A percentile compares a stretch with the other conserved stretches of the same genome.
Conservation (phyloP, 139 green algal genomes). For the Diplosphaera chodatii region DNA sequence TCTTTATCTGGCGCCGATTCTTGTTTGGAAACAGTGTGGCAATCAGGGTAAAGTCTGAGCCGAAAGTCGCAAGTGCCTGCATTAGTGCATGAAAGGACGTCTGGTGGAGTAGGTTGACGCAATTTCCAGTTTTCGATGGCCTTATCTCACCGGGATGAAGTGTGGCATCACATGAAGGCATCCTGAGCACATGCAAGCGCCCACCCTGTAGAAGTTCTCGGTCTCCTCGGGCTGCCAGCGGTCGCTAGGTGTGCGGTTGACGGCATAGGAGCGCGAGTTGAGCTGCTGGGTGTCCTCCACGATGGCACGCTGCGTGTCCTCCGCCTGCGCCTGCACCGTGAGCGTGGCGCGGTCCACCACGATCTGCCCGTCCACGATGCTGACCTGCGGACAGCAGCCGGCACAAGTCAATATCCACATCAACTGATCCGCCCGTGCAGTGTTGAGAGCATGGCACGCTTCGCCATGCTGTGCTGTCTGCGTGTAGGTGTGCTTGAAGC, state of each 20-base stretch:
- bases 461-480: too few species aligned
- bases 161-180: too few species aligned
- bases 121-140: too few species aligned
- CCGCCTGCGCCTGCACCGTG: constrained; percentile 48
- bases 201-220: constrained; percentile 53
- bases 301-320: constrained; percentile 19
- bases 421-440: too few species aligned
- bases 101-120: too few species aligned
- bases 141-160: too few species aligned
- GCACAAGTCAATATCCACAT: too few species aligned
- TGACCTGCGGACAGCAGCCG: constrained; percentile 24
- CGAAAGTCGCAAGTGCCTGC: constrained; percentile 56
- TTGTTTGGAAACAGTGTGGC: constrained; percentile 52
- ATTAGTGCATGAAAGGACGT: neutral
- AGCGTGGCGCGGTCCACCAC: constrained; percentile 41
- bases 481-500: too few species aligned
- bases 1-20: constrained; percentile 59
- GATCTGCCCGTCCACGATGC: constrained; percentile 42
- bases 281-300: constrained; percentile 23
- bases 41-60: constrained; percentile 73
- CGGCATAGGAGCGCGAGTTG: constrained; percentile 44
- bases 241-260: constrained; percentile 36
- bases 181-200: neutral
- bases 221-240: constrained; percentile 57
- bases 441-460: too few species aligned